Evolutionary conservation across 169 alveolate genomes (phyloP).

Genomic region (Besnoitia besnoiti): DNA sequence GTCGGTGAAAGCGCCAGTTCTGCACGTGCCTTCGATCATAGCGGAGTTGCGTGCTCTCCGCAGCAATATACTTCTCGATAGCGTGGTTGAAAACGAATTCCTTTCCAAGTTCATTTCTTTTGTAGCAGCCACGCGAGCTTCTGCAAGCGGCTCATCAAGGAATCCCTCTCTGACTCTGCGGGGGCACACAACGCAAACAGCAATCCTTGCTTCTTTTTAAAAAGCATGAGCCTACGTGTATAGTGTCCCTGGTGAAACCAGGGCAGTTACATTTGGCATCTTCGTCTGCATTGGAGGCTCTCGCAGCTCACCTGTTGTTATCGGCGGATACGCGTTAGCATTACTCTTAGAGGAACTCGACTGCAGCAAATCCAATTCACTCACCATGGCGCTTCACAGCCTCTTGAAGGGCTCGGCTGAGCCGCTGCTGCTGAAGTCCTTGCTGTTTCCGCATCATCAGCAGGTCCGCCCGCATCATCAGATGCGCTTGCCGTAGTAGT

Average conservation of each 20-base stretch:
- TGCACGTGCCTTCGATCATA: no score
- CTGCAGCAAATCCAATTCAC: background rate
- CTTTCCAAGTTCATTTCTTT: background rate
- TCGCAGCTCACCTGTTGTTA: no score
- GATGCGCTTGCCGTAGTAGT: constrained; percentile 7
- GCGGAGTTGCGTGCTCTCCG: no score
- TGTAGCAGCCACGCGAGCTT: constrained; percentile 10
- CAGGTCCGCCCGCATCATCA: constrained; percentile 5
- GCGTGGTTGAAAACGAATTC: background rate
- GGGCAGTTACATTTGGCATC: background rate
- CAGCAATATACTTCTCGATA: background rate
- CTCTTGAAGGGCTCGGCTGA: background rate
- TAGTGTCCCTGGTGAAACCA: background rate
- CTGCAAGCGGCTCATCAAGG: background rate
- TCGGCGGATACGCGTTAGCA: background rate
- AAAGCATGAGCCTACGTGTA: background rate
- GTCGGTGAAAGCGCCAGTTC: no score
- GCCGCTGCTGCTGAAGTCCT: background rate
- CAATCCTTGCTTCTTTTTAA: no score
- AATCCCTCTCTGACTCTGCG: constrained; percentile 29
- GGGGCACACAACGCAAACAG: background rate
- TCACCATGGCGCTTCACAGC: constrained; percentile 23
- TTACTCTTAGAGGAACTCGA: background rate
- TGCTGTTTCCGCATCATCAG: constrained; percentile 30
- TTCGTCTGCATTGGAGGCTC: background rate